Base-by-base conservation (phyloP, 768 basidiomycete genomes). In the Candolleomyces aberdarensis region DNA sequence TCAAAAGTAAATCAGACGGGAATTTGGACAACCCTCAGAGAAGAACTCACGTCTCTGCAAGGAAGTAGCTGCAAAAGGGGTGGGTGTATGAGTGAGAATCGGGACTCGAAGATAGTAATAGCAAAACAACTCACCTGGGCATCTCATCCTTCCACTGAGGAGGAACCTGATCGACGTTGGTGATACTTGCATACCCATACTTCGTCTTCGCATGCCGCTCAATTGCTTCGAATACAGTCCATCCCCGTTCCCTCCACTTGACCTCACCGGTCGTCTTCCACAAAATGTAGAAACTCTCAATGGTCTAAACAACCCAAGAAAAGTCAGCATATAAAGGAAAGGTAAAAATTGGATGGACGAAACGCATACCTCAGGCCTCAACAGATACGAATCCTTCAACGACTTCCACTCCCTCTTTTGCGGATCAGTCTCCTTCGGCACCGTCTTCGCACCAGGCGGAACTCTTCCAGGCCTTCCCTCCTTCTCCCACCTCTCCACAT, bases 241-340 rank as follows among this genome's bases (percentile, higher is more conserved):
- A 91, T 2, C 88, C 90, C 31, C 85, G 82, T 58, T 92, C 85
- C 56, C 90, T 77, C 90, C 90, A 92, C 49, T 76, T 79, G 5
- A 71, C 70, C 50, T 92, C 82, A 0, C 85, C 82, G 0, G 89
- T 92, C 15, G 81, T 80, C 54, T 83, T 81, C 84, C 86, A 91
- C 67, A 92, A 70, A 14, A 88, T 67, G 70, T 85, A 91, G 58
- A 92, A 74, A 26, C 83, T 85, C 67, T 92, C 91, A 5, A 92
- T 65, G 9, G 91, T 83, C 89, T 92, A 32, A 31, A 47, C 13
- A 36, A 10, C 19, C 31, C 31, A 26, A 3, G 55, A 10, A 44
- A 41, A 3, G 29, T 46, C 31, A 39, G 19, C 3, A 10, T 56
- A 31, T 26, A 26, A 26, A 26, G 26, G 26, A 26, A 26, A 26